These are phyloP conservation scores for Heteromeles arbutifolia DNA, from an alignment of 306 rosid species.

Conservation along the genomic window DNA sequence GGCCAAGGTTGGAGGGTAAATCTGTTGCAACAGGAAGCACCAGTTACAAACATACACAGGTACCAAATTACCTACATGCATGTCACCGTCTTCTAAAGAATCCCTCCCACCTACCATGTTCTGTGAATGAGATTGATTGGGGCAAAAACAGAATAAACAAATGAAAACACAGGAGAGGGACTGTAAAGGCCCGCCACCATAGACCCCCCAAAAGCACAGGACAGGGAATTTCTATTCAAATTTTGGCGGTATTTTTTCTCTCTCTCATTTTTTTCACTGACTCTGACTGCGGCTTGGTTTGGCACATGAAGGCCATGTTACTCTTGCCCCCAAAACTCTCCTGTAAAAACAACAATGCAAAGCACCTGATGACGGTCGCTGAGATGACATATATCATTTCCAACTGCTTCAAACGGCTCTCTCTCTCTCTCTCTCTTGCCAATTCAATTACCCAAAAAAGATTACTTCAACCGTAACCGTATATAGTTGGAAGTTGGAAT, in stretches of 20 bases:
- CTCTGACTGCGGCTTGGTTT: conserved; percentile 49
- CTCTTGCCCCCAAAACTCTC: conserved; percentile 61
- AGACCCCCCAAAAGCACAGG: neutral
- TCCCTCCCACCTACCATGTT: conserved; percentile 39
- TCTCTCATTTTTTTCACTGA: conserved; percentile 34
- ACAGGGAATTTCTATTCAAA: neutral
- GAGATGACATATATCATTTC: conserved; percentile 30
- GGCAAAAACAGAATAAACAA: conserved; percentile 22
- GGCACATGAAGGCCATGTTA: conserved; percentile 97
- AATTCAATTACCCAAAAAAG: no score
- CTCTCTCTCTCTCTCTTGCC: neutral
- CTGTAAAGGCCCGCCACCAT: conserved; percentile 45
- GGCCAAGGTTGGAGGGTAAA: neutral
- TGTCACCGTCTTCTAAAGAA: conserved; percentile 24
- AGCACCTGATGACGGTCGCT: conserved; percentile 3
- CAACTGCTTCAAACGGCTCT: conserved; percentile 35
- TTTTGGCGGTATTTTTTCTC: conserved; percentile 22
- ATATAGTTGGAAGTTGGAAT: conserved; percentile 19
- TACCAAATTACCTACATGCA: neutral
- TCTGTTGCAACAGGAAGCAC: neutral
- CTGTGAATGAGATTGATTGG: conserved; percentile 52
- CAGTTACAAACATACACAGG: neutral
- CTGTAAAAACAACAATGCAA: conserved; percentile 25
- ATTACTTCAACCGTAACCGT: neutral
- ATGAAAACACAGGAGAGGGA: conserved; percentile 18